Evolutionary conservation across 2,329 filamentous ascomycete species (phyloP).

Genomic region (Colletotrichum tofieldiae): DNA sequence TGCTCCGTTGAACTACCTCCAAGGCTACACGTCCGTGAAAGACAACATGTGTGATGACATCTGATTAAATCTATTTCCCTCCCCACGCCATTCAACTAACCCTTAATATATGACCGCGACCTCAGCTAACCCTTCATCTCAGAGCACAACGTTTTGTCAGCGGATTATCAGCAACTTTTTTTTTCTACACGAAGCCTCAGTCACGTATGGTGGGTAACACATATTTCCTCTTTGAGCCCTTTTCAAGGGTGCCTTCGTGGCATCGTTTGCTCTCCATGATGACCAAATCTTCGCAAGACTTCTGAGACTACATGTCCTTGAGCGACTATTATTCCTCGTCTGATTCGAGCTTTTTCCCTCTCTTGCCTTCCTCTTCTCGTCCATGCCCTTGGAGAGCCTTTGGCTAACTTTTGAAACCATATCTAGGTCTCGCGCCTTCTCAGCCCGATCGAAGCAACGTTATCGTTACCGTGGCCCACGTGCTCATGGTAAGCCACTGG

Average conservation of each 20-base stretch:
- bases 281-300: slow-evolving; percentile 2
- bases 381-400: background rate
- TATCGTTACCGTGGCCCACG: background rate
- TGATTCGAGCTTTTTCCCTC: background rate
- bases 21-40: background rate
- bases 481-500: background rate
- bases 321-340: background rate
- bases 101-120: background rate
- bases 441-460: background rate
- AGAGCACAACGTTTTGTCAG: background rate
- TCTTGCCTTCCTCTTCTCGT: background rate
- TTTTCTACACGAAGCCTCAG: background rate
- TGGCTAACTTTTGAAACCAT: background rate
- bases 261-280: background rate
- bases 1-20: too few species aligned
- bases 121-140: background rate
- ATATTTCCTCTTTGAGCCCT: too few species aligned
- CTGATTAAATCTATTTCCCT: background rate
- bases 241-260: background rate
- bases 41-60: background rate
- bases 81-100: background rate
- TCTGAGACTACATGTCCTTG: background rate
- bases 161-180: background rate
- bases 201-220: background rate
- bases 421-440: background rate